Base-by-base conservation (phyloP, 192 early-diverging fungal species). In the Anaeromyces robustus region DNA sequence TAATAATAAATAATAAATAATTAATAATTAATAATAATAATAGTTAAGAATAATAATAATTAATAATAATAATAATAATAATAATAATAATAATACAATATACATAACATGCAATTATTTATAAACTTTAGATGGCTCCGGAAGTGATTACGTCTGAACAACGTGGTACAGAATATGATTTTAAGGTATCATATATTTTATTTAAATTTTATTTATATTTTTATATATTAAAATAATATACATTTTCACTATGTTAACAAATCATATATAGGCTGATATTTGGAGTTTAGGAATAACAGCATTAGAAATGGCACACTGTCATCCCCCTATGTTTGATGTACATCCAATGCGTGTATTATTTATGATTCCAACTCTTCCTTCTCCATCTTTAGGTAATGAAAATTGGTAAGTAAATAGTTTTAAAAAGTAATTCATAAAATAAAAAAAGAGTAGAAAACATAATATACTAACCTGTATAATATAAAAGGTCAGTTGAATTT, bases 401-500 rank as follows among this genome's bases (percentile, higher is more conserved):
- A 81, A 83, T 68, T 87, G 86, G 86, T 85, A 68, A n/a, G n/a
- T n/a, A n/a, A n/a, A n/a, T n/a, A n/a, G n/a, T n/a, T n/a, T n/a
- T n/a, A n/a, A n/a, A n/a, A n/a, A n/a, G n/a, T n/a, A n/a, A n/a
- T n/a, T n/a, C n/a, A n/a, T n/a, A n/a, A n/a, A n/a, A n/a, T n/a
- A n/a, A n/a, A n/a, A n/a, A n/a, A n/a, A n/a, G n/a, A n/a, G n/a
- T n/a, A n/a, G n/a, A n/a, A n/a, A n/a, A n/a, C n/a, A n/a, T n/a
- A n/a, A n/a, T n/a, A n/a, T n/a, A n/a, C n/a, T n/a, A n/a, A n/a
- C n/a, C n/a, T n/a, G n/a, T n/a, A n/a, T n/a, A n/a, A n/a, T n/a
- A 19, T 52, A 84, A n/a, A 37, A 86, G 89, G 89, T 90, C 87
- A 12, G 9, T 26, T 5, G 85, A 85, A 32, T 91, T 91, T 85